Evolutionary conservation across 306 rosid genomes (phyloP).

Genomic region (Prunus fruticosa): DNA sequence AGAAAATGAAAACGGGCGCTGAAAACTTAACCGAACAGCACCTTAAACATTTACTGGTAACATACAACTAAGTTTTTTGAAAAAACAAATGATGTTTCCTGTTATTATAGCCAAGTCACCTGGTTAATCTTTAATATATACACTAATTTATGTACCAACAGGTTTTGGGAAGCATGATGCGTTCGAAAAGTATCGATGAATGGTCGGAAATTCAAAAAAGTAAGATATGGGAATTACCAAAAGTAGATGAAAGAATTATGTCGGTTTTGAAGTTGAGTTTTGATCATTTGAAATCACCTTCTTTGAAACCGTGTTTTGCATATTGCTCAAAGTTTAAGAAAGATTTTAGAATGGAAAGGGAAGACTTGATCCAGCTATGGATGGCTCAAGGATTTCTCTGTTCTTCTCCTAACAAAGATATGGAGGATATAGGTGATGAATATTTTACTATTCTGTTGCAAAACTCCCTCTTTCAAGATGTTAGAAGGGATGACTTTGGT

Average conservation of each 20-base stretch:
- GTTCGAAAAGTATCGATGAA: no score
- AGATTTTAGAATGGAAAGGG: neutral
- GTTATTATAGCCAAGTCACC: no score
- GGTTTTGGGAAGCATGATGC: no score
- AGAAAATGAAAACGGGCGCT: no score
- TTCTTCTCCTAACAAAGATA: neutral
- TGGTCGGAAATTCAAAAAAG: no score
- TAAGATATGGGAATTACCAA: no score
- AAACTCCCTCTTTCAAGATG: neutral
- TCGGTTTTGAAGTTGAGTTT: neutral
- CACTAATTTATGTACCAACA: neutral
- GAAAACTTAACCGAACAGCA: no score
- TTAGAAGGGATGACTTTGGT: neutral
- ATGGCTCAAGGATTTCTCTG: constrained; percentile 19
- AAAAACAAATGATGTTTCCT: no score
- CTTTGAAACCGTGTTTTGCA: constrained; percentile 22
- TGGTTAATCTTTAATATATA: no score
- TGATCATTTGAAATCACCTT: neutral
- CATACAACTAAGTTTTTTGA: no score
- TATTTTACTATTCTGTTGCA: neutral
- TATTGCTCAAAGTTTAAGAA: neutral
- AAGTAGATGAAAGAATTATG: neutral
- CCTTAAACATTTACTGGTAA: no score
- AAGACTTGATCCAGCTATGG: constrained; percentile 3
- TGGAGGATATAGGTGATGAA: constrained; percentile 18